Evolutionary conservation across 2,329 filamentous ascomycete genomes (phyloP), one percentile per base, ranked within the genome.

Genomic region (Geosmithia morbida): DNA sequence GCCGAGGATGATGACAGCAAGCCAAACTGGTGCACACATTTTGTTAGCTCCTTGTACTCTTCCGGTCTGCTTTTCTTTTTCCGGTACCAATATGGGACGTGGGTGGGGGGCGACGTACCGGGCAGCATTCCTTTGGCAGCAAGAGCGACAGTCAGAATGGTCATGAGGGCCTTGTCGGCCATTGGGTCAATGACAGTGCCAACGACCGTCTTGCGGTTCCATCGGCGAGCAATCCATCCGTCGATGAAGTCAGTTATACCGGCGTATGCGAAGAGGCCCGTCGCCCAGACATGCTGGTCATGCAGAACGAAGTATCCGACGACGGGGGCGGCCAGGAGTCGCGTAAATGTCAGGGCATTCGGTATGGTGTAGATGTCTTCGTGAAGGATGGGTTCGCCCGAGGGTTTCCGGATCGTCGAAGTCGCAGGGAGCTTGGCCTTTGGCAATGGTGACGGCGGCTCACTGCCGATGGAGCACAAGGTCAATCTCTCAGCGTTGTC

Each of bases 361-460:
- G 92, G 92, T n/a, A 98, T 60, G 37, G 87, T 98, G 69, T 94
- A 96, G 59, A 98, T 95, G 60, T 98, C 88, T 66, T 98, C 92
- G 61, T 83, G 86, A 8, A 62, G 40, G 14, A 50, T 45, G 16
- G 45, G 48, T n/a, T 50, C 46, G 30, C 19, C 30, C 14, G 37
- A 14, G 41, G 41, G 14, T 44, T 46, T 30, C 16, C 16, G 40
- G 7, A 19, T 39, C 45, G 45, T 29, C n/a, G 39, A 16, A 7
- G 41, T 41, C n/a, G 17, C 33, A 16, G 33, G 33, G 11, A 37
- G 11, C 33, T 37, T 47, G 7, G 7, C 30, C 42, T 22, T 26
- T 18, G 18, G 22, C 8, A 26, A 8, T 8, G 22, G 22, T 5
- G 22, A 26, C 22, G 22, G 33, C 33, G 33, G 33, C 33, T 37